A percentile compares a stretch with the other conserved stretches of the same genome.
phyloP scores from a whole-genome alignment of 1,284 basidiomycete genomes.

The Moesziomyces aphidis region DNA sequence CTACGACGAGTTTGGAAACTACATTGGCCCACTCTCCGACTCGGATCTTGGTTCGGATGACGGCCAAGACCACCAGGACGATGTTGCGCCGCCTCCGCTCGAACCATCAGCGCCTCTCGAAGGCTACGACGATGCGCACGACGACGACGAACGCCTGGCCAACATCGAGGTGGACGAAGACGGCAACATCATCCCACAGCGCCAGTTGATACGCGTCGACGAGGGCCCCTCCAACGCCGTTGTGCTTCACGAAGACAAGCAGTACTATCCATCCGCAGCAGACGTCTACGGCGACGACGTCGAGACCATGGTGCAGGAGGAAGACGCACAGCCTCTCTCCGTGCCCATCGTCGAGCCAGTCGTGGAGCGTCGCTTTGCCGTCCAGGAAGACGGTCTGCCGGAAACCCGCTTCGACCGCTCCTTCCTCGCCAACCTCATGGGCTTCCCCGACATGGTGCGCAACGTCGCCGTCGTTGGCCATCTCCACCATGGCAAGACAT shows the following conservation, averaged over 20 bases:
- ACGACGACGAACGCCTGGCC: conserved; percentile 8
- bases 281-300: conserved; percentile 95
- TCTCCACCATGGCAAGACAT: conserved; percentile 97
- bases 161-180: conserved; percentile 70
- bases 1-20: conserved; percentile 68
- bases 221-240: conserved; percentile 79
- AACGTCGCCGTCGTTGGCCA: conserved; percentile 75
- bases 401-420: conserved; percentile 71
- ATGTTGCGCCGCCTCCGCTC: conserved; percentile 10
- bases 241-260: conserved; percentile 94
- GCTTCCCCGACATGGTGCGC: conserved; percentile 92
- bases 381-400: conserved; percentile 69
- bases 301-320: conserved; percentile 96
- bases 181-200: conserved; percentile 62
- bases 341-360: conserved; percentile 97
- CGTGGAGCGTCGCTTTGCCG: conserved; percentile 89
- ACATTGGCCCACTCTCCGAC: conserved; percentile 66
- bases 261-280: conserved; percentile 92
- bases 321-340: conserved; percentile 92
- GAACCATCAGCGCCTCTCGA: conserved; percentile 71
- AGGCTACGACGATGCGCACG: conserved; percentile 79
- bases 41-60: conserved; percentile 56
- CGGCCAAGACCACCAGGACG: conserved; percentile 18
- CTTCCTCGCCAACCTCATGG: conserved; percentile 90
- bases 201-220: conserved; percentile 60